Evolutionary conservation across 495 filamentous ascomycete species (phyloP).

Genomic region (Talaromyces proteolyticus): DNA sequence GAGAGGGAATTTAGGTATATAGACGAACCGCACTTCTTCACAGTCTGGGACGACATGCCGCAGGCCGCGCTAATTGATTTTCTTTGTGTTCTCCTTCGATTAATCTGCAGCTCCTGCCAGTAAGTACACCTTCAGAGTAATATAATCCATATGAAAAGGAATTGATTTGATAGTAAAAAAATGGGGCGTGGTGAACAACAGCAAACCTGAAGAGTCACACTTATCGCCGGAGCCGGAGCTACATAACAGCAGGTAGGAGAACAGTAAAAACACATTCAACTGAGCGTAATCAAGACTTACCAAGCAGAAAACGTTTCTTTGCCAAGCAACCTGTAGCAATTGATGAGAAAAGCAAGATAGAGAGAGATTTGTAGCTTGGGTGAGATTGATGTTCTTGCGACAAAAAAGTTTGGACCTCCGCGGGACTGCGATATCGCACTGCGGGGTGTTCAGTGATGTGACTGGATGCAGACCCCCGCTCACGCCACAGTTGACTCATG

Average conservation of each 20-base stretch:
- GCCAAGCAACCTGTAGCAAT: not conserved
- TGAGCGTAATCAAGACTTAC: no score
- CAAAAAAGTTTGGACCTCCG: not conserved
- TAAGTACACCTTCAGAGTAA: no score
- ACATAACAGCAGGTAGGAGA: no score
- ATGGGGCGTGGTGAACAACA: not conserved
- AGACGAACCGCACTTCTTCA: conserved; percentile 43
- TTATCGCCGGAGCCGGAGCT: no score
- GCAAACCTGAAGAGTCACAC: no score
- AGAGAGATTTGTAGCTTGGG: not conserved
- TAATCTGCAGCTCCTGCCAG: no score
- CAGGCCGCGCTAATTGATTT: not conserved
- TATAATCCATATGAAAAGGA: no score
- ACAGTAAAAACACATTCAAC: no score
- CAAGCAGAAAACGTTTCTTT: no score
- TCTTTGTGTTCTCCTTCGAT: not conserved
- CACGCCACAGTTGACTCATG: not conserved
- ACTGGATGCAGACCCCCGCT: not conserved
- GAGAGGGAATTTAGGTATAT: not conserved
- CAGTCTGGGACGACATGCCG: conserved; percentile 10
- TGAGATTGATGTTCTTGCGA: not conserved
- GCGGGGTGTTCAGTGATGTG: not conserved
- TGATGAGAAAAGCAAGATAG: not conserved
- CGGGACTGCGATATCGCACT: conserved; percentile 6
- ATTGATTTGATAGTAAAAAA: no score